Base-by-base conservation (phyloP, 345 rosid genomes). In the Rubroshorea leprosula region DNA sequence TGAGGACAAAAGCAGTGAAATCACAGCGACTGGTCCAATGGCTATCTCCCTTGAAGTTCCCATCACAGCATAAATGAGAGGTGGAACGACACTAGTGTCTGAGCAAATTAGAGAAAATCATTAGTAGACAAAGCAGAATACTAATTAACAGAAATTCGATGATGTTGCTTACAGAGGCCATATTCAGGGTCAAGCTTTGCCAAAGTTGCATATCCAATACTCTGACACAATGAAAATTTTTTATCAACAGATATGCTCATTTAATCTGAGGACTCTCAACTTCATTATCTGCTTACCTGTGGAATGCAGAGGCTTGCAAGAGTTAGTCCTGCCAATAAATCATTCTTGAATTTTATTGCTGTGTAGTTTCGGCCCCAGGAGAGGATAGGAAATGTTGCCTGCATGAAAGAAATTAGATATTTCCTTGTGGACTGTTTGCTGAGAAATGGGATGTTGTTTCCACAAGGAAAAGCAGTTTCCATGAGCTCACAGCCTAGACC, bases 301-400 rank as follows among this genome's bases (percentile, higher is more conserved):
- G 97, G 97, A 68, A 86, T 86, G 83, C 91, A 77, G 59, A 89
- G 89, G 72, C 97, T 89, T 26, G 97, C 95, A 4, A 89, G 89
- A 54, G 97, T 89, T 49, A 89, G 69, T 47, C 95, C 95, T 6
- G 89, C 89, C 83, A 89, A 49, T 44, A 89, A 67, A 57, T 89
- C 97, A 24, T 66, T 80, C 77, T 79, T 89, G 74, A 89, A 80
- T 63, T 74, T 78, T 1, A 76, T 46, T 16, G 68, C 63, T 23
- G 73, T 78, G 61, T 86, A 86, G 62, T 72, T 60, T 65, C 68
- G 51, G 52, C 81, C 63, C 95, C 95, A 89, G 52, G 60, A 48
- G 49, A 89, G 74, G 51, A 84, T 73, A 19, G 97, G 95, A 72
- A 89, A 89, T 8, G 71, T 26, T 6, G 71, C 64, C 63, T 72